Percentiles rank a stretch among this genome's conserved stretches.
Evolutionary conservation across 306 rosid genomes (phyloP).

Genomic region (Amphicarpaea edgeworthii): DNA sequence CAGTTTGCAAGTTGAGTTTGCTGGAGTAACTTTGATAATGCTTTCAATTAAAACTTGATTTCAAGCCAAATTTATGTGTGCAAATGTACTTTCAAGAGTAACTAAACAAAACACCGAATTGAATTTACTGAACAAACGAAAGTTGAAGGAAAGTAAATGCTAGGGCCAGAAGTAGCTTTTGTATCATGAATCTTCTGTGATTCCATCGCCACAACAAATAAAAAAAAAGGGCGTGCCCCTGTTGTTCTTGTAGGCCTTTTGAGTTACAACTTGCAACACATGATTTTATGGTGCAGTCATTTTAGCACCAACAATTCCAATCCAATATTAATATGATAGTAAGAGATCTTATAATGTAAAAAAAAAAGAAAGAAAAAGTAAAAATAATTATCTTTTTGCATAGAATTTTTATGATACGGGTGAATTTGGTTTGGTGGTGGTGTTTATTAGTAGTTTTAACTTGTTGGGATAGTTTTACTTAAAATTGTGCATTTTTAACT

Average conservation of each 20-base stretch:
- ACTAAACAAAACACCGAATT: no score
- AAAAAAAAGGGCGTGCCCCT: no score
- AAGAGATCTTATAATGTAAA: no score
- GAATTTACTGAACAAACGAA: no score
- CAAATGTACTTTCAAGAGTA: no score
- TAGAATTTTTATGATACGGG: neutral
- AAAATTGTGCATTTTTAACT: neutral
- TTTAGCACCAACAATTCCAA: neutral
- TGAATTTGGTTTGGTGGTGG: neutral
- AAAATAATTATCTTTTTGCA: neutral
- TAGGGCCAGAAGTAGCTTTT: no score
- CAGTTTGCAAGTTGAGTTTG: no score
- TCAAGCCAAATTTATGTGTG: no score
- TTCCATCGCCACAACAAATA: neutral
- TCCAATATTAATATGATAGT: neutral
- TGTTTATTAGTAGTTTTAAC: neutral
- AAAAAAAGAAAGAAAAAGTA: no score
- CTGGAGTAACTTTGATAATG: no score
- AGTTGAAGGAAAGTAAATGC: no score
- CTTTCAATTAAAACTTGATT: no score
- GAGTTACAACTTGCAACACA: neutral
- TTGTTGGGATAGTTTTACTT: neutral
- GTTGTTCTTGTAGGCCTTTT: neutral
- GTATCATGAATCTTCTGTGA: neutral
- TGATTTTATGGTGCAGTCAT: neutral